Conservation (phyloP, 306 rosid genomes). For the Styphnolobium japonicum region DNA sequence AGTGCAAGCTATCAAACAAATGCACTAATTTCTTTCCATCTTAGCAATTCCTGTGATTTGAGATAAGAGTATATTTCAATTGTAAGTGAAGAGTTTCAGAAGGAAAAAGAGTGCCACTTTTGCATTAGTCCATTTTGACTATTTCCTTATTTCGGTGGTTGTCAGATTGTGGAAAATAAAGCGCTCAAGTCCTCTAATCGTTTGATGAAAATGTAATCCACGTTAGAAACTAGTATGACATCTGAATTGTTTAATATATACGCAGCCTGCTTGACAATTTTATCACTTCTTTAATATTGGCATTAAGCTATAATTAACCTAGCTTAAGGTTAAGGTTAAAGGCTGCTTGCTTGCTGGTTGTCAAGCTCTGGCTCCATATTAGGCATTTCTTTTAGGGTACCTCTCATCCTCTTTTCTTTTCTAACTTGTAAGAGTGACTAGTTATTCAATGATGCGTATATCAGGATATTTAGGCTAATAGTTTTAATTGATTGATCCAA, state of each 20-base stretch:
- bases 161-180: neutral
- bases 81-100: neutral
- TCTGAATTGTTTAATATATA: neutral
- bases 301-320: neutral
- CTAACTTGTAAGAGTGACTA: neutral
- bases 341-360: neutral
- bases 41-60: neutral
- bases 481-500: slow-evolving; percentile 1
- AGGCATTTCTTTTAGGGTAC: neutral
- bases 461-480: neutral
- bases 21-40: neutral
- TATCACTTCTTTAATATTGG: neutral
- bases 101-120: neutral
- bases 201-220: neutral
- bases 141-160: neutral
- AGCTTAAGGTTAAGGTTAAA: neutral
- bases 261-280: neutral
- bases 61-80: neutral
- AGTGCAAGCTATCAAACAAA: slow-evolving; percentile 1
- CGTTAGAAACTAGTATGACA: neutral
- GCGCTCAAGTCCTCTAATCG: neutral
- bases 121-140: slow-evolving; percentile 7
- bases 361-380: neutral
- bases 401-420: neutral
- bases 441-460: neutral